Evolutionary conservation across 441 rosid species (phyloP).

Genomic region (Melastoma candidum): DNA sequence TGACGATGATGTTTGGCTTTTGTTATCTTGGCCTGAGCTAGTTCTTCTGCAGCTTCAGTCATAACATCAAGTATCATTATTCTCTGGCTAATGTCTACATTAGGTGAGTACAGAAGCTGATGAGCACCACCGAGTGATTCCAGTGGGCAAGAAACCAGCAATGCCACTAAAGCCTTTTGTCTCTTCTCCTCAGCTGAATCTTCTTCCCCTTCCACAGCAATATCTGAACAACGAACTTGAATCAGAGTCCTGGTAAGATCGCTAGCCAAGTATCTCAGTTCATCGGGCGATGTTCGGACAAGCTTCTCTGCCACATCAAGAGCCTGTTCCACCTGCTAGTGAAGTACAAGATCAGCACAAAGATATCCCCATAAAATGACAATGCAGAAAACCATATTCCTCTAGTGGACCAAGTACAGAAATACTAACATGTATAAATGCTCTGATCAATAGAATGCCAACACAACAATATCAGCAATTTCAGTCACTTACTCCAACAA

Average conservation of each 20-base stretch:
- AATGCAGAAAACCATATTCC: too few relatives aligned
- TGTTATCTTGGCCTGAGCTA: conserved; percentile 51
- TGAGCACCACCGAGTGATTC: conserved; percentile 64
- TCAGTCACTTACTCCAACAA: conserved; percentile 69
- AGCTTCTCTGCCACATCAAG: conserved; percentile 79
- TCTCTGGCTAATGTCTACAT: conserved; percentile 88
- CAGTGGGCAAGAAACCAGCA: conserved; percentile 69
- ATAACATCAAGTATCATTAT: conserved; percentile 94
- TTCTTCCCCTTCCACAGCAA: conserved; percentile 91
- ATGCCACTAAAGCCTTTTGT: conserved; percentile 74
- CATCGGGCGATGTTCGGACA: conserved; percentile 94
- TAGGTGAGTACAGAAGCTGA: conserved; percentile 69
- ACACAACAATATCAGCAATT: background rate
- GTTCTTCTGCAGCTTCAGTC: conserved; percentile 93
- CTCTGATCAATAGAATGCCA: too few relatives aligned
- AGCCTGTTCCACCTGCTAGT: conserved; percentile 79
- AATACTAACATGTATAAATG: too few relatives aligned
- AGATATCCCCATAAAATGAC: too few relatives aligned
- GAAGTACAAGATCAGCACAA: conserved; percentile 7
- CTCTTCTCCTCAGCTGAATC: conserved; percentile 94
- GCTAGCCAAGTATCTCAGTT: conserved; percentile 66
- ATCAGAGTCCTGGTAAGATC: conserved; percentile 74
- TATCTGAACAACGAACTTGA: conserved; percentile 88
- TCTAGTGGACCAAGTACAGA: too few relatives aligned
- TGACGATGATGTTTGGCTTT: conserved; percentile 44